Evolutionary conservation across 768 basidiomycete genomes (phyloP).

Genomic region (Cyclocybe aegerita): DNA sequence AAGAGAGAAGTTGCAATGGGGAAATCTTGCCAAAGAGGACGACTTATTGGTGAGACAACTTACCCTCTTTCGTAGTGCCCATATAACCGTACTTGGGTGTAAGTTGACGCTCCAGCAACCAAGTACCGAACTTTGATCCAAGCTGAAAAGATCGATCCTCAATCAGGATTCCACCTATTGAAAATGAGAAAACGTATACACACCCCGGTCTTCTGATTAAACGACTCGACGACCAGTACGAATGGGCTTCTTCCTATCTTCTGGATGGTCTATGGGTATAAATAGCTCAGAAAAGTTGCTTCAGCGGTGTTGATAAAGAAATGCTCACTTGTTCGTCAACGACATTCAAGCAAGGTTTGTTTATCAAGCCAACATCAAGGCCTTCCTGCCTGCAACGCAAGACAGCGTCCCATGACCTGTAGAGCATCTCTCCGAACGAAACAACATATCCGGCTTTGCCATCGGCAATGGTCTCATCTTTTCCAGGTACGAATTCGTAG

Average conservation of each 20-base stretch:
- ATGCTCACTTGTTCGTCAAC: constrained; percentile 72
- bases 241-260: constrained; percentile 76
- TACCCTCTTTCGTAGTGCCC: constrained; percentile 73
- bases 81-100: constrained; percentile 83
- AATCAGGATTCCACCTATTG: background rate
- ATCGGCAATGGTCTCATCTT: constrained; percentile 79
- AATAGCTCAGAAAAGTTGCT: background rate
- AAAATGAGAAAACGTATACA: constrained; percentile 10
- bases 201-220: constrained; percentile 88
- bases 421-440: constrained; percentile 85
- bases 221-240: constrained; percentile 82
- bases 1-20: constrained; percentile 8
- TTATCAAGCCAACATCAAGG: constrained; percentile 80
- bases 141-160: constrained; percentile 37
- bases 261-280: constrained; percentile 45
- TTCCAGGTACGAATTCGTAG: constrained; percentile 82
- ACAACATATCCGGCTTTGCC: constrained; percentile 83
- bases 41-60: constrained; percentile 8
- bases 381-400: constrained; percentile 69
- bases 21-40: constrained; percentile 5
- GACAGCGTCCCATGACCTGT: constrained; percentile 83
- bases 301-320: background rate
- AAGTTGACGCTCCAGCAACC: constrained; percentile 80
- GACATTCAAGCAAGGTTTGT: constrained; percentile 81
- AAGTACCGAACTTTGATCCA: constrained; percentile 82